Evolutionary conservation across 2,329 filamentous ascomycete species (phyloP).

Genomic region (Botrytis pseudocinerea): DNA sequence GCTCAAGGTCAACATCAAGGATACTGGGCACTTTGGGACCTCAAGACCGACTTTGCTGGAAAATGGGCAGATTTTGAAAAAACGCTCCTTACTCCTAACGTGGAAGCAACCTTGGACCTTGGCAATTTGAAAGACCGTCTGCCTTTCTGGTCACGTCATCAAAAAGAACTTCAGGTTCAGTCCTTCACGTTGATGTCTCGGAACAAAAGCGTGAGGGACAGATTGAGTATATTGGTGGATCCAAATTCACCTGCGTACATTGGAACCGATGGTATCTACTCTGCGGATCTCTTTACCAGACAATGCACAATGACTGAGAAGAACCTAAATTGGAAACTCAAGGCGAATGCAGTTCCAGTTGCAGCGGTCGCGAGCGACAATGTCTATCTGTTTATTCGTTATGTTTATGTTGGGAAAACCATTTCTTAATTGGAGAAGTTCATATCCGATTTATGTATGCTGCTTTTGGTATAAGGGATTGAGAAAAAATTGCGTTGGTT

Average conservation of each 20-base stretch:
- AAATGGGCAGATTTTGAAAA: neutral
- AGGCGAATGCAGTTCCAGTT: neutral
- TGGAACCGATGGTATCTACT: neutral
- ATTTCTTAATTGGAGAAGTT: neutral
- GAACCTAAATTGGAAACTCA: neutral
- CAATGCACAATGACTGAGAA: neutral
- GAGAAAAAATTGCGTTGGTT: neutral
- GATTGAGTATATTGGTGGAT: neutral
- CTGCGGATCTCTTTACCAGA: neutral
- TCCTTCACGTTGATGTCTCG: neutral
- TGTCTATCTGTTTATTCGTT: conserved; percentile 3
- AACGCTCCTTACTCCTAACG: neutral
- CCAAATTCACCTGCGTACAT: neutral
- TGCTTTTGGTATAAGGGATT: neutral
- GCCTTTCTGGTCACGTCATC: conserved; percentile 3
- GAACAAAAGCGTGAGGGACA: neutral
- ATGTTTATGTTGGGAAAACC: neutral
- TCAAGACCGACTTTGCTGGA: conserved; percentile 1
- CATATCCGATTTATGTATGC: neutral
- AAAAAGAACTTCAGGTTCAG: neutral
- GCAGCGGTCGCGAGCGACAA: neutral
- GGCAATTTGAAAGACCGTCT: neutral
- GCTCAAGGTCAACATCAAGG: conserved; percentile 7
- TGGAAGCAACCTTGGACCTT: neutral
- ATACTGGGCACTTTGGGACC: neutral